Evolutionary conservation across 768 basidiomycete species (phyloP), one percentile per base, ranked within the genome.

Genomic region (Termitomyces eurrhizus): DNA sequence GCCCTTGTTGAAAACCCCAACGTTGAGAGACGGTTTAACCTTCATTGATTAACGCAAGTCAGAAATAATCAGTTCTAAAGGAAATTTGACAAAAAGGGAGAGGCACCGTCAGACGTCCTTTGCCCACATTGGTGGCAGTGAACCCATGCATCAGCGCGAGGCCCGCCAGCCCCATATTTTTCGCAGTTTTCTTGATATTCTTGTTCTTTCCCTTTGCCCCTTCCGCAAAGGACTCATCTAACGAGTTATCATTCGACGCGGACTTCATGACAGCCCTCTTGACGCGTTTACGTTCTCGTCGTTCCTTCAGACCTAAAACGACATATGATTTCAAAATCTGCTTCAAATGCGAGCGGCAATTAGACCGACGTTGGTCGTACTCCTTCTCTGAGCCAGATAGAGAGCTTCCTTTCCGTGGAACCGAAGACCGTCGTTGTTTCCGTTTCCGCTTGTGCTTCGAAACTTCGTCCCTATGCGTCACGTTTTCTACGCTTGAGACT

Each of bases 71-170:
- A 55, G 12, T 29, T 16, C 6, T 7, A 18, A 33, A 53, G 26
- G 7, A 37, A 35, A 44, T 13, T 14, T 14, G 2, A 7, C 11
- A 11, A 12, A 32, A 12, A 52, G 21, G 21, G n/a, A 32, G 52
- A 59, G 78, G 52, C 65, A 88, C 88, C 57, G 88, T 90, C 12
- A 90, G 67, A 44, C 88, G 80, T 58, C 81, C 78, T 56, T 78
- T 81, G 14, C 86, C 84, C 2, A 90, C 78, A 62, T 86, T 88
- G 6, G 79, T 80, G 0, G 88, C 82, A 16, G 78, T 72, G 67
- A 89, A 87, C 0, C 85, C 86, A 62, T 88, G 84, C 84, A 90
- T 84, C 32, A 90, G 74, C 0, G 87, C 86, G 37, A 88, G 75
- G 4, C 80, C 83, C 1, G 80, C 72, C 9, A 81, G 75, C 11